Percentiles rank a stretch among this genome's conserved stretches.
Evolutionary conservation across 495 filamentous ascomycete species (phyloP).

Genomic region (Aspergillus carlsbadensis): DNA sequence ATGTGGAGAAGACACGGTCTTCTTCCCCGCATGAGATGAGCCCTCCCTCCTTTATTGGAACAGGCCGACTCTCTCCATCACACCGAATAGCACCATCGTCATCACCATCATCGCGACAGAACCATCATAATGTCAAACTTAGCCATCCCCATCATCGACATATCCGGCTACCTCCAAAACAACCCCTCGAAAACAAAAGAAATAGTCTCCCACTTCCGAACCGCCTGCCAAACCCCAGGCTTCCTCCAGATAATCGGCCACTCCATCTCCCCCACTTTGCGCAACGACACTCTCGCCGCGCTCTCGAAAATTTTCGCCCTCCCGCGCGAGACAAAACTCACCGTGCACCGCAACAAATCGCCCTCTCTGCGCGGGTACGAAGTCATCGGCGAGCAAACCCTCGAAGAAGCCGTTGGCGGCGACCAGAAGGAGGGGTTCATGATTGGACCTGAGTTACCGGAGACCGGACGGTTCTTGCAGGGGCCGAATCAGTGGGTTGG

Average conservation of each 20-base stretch:
- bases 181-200: background rate
- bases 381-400: conserved; percentile 4
- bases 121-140: background rate
- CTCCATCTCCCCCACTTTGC: background rate
- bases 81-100: too few species aligned
- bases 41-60: too few species aligned
- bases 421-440: conserved; percentile 13
- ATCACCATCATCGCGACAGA: too few species aligned
- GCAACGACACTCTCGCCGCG: background rate
- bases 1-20: too few species aligned
- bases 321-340: background rate
- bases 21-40: too few species aligned
- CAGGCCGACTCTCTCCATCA: too few species aligned
- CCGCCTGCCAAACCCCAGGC: conserved; percentile 8
- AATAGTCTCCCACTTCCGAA: background rate
- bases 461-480: conserved; percentile 1
- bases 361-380: conserved; percentile 5
- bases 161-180: conserved; percentile 3
- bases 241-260: conserved; percentile 11
- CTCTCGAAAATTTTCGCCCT: background rate
- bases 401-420: background rate
- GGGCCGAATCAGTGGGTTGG: conserved; percentile 10
- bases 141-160: conserved; percentile 8
- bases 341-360: background rate
- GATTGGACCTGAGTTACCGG: background rate